These are phyloP conservation scores for Trichoderma asperelloides DNA, from an alignment of 495 filamentous ascomycete genomes.

Conservation along the genomic window DNA sequence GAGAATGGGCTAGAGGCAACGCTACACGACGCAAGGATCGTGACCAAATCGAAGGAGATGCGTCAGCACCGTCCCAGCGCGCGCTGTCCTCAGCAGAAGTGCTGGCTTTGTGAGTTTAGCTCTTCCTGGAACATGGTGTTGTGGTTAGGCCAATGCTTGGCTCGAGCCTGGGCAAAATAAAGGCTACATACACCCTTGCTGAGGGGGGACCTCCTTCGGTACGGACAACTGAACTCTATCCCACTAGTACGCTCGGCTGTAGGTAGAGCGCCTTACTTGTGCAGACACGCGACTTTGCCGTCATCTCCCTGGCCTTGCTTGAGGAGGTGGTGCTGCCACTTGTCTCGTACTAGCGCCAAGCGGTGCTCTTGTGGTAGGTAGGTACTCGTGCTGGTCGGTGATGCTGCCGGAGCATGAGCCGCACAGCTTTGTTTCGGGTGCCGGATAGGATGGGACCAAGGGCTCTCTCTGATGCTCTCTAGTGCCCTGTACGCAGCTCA, in stretches of 20 bases:
- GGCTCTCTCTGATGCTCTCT: not conserved
- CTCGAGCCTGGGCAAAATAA: not conserved
- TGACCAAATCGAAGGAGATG: constrained; percentile 4
- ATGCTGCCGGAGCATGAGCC: not conserved
- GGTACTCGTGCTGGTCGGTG: not conserved
- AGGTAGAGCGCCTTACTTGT: not conserved
- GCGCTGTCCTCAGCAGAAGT: not conserved
- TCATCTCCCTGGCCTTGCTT: not conserved
- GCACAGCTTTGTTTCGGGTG: not conserved
- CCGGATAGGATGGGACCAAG: not conserved
- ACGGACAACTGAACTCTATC: not conserved
- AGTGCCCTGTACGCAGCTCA: not conserved
- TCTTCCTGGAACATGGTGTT: not conserved
- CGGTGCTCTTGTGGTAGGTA: not conserved
- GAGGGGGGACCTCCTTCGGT: constrained; percentile 3
- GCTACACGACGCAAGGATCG: constrained; percentile 5
- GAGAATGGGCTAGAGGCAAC: not conserved
- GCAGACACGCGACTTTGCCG: not conserved
- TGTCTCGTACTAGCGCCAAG: not conserved
- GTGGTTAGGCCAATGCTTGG: not conserved
- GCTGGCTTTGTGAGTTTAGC: not conserved
- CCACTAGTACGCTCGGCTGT: not conserved
- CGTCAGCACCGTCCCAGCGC: not conserved
- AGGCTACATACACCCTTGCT: not conserved
- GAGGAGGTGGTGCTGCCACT: not conserved